A percentile compares a stretch with the other conserved stretches of the same genome.
phyloP scores from a whole-genome alignment of 106 monocot genomes.

The Apostasia ramifera region DNA sequence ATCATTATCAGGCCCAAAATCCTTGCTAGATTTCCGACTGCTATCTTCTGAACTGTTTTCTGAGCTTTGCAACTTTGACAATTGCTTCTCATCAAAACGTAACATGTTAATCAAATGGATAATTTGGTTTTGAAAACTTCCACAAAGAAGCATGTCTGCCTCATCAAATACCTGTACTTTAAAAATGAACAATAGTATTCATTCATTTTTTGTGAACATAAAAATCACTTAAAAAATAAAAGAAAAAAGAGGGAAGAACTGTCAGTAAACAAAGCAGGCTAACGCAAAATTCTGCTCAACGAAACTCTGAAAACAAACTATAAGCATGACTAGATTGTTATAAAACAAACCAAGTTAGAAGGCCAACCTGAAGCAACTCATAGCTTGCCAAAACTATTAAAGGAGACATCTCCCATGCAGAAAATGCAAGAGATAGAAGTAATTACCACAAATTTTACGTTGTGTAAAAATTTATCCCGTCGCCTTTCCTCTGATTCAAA shows the following conservation, averaged over 20 bases:
- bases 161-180: constrained; percentile 86
- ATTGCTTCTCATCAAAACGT: constrained; percentile 83
- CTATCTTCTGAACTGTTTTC: constrained; percentile 11
- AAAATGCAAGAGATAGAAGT: constrained; percentile 1
- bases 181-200: no score
- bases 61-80: constrained; percentile 39
- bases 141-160: constrained; percentile 98
- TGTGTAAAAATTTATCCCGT: constrained; percentile 50
- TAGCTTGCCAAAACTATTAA: no score
- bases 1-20: constrained; percentile 22
- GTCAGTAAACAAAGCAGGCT: no score
- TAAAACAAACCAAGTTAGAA: no score
- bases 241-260: no score
- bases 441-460: constrained; percentile 80
- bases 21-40: constrained; percentile 5
- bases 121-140: constrained; percentile 90
- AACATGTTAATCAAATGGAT: constrained; percentile 88
- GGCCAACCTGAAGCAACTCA: no score
- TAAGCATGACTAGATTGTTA: no score
- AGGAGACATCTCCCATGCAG: no score
- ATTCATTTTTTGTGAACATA: no score
- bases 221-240: no score
- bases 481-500: constrained; percentile 62
- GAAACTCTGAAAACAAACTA: no score
- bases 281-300: no score